Evolutionary conservation across 208 protist genomes (phyloP).

Genomic region (Leishmania guyanensis): DNA sequence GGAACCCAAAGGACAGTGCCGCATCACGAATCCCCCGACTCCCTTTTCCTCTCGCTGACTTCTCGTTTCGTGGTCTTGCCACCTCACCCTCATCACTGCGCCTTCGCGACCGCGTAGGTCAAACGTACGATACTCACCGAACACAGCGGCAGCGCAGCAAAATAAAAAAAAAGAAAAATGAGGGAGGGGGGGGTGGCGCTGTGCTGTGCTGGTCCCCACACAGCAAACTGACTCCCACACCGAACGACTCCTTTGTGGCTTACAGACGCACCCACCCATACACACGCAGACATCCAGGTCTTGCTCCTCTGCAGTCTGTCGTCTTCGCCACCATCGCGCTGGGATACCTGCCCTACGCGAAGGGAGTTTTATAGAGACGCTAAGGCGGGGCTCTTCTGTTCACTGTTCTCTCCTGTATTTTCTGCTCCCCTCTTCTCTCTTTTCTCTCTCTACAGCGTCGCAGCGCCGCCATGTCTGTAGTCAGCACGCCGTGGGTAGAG

Average conservation of each 20-base stretch:
- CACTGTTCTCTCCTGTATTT: background rate
- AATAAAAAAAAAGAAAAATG: background rate
- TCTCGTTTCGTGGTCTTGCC: background rate
- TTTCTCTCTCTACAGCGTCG: background rate
- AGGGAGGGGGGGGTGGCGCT: background rate
- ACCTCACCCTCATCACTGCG: background rate
- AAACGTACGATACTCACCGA: background rate
- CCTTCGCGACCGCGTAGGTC: background rate
- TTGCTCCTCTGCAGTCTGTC: background rate
- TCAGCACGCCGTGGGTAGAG: conserved; percentile 96
- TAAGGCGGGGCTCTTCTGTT: background rate
- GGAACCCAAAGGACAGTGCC: background rate
- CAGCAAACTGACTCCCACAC: background rate
- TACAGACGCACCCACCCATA: too few species aligned
- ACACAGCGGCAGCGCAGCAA: background rate
- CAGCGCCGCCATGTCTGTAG: conserved; percentile 16
- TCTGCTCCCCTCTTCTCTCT: background rate
- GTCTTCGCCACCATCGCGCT: background rate
- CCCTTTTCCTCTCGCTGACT: background rate
- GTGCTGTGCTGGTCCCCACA: background rate
- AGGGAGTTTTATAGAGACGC: background rate
- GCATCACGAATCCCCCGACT: background rate
- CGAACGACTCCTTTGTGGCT: background rate
- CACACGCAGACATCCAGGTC: background rate
- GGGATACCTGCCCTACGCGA: background rate